Evolutionary conservation across 225 moss, liverwort and hornwort genomes (phyloP), one percentile per base, ranked within the genome.

Genomic region (Rhytidiadelphus loreus): DNA sequence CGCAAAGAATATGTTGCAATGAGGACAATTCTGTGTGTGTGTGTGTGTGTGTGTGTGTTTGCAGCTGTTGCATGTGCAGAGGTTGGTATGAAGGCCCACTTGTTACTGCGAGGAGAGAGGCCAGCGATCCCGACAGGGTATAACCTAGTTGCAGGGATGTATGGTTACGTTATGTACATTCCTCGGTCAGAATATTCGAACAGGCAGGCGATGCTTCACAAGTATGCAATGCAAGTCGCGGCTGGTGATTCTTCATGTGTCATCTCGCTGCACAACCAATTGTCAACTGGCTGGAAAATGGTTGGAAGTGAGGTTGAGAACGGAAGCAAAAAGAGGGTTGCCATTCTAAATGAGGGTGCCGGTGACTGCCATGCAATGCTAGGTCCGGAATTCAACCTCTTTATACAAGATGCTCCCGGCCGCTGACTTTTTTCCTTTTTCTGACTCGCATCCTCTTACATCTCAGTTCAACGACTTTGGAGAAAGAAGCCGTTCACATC

Each of bases 31-130:
- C 23, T 74, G 30, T 2, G 35, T 87, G 20, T 7, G 35, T 88
- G 28, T 73, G 60, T 33, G 39, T 77, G 53, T 6, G 17, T 81
- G 23, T 4, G 76, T 85, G 24, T 72, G 56, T 83, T n/a, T 87
- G 92, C 94, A 94, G 98, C 97, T 87, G 95, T 92, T 70, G 96
- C 99, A 23, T 96, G 96, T 91, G 96, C 96, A 43, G 96, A 97
- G 89, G 88, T 89, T 71, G 97, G 96, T 56, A 95, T 97, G 72
- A 92, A 86, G 79, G 95, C 97, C 57, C 99, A 99, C 91, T 89
- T 99, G 87, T 91, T 99, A 70, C 89, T 99, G 30, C 93, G 99
- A 87, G 99, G 99, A 71, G 99, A 99, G 89, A 94, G 83, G 83
- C 99, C 95, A n/a, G 84, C 92, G 16, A 91, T 93, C 58, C 93